Percentiles rank a stretch among this genome's conserved stretches.
Evolutionary conservation across 192 early-diverging fungal genomes (phyloP).

Genomic region (Piromyces finnis): DNA sequence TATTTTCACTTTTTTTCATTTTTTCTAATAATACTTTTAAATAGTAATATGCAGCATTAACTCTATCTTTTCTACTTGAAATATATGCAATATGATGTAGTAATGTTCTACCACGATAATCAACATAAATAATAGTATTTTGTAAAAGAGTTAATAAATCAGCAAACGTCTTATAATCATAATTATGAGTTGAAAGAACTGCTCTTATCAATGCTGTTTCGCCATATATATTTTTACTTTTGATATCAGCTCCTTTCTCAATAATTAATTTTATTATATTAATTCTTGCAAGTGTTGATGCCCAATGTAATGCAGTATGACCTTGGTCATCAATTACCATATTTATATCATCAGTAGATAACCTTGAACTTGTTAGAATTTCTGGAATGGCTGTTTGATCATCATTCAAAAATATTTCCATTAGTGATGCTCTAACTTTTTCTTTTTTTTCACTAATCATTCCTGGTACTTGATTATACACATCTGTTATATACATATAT

Average conservation of each 20-base stretch:
- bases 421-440: neutral
- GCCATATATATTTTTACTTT: slow-evolving; percentile 53
- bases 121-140: slow-evolving; percentile 52
- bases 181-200: slow-evolving; percentile 71
- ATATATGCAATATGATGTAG: slow-evolving; percentile 77
- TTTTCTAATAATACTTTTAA: slow-evolving; percentile 65
- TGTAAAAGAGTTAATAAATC: slow-evolving; percentile 53
- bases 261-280: slow-evolving; percentile 59
- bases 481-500: neutral
- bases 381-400: slow-evolving; percentile 48
- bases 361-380: slow-evolving; percentile 27
- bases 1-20: slow-evolving; percentile 19
- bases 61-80: slow-evolving; percentile 47
- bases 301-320: slow-evolving; percentile 92
- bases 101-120: slow-evolving; percentile 65
- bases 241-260: slow-evolving; percentile 50
- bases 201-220: slow-evolving; percentile 80
- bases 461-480: neutral
- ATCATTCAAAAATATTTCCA: neutral
- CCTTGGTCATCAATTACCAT: slow-evolving; percentile 84
- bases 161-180: slow-evolving; percentile 62
- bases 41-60: slow-evolving; percentile 67
- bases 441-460: neutral
- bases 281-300: slow-evolving; percentile 67
- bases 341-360: slow-evolving; percentile 42